These are phyloP conservation scores for Asterophora parasitica DNA, from an alignment of 768 basidiomycete genomes.

Conservation along the genomic window DNA sequence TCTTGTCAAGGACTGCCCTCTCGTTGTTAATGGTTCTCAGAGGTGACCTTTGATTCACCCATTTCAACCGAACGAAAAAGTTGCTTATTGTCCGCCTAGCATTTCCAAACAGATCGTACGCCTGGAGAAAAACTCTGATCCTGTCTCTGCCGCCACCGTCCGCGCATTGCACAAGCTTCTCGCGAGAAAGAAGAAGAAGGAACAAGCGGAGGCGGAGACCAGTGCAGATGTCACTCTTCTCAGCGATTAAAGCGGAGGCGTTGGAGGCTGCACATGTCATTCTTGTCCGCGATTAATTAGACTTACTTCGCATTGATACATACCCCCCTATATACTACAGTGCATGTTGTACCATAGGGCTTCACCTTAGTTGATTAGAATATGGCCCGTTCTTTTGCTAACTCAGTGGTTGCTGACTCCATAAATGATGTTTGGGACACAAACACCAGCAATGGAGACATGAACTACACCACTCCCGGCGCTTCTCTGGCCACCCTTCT, in stretches of 20 bases:
- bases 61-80: neutral
- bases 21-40: constrained; percentile 45
- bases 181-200: constrained; percentile 29
- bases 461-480: constrained; percentile 13
- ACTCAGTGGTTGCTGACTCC: too few species aligned
- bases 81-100: constrained; percentile 22
- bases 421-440: constrained; percentile 1
- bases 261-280: constrained; percentile 17
- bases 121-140: constrained; percentile 37
- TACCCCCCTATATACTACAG: neutral
- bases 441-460: constrained; percentile 14
- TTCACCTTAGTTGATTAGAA: too few species aligned
- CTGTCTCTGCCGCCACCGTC: constrained; percentile 29
- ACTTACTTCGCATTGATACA: neutral
- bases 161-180: constrained; percentile 35
- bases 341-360: neutral
- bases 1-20: constrained; percentile 49
- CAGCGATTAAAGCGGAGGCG: constrained; percentile 11
- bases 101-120: constrained; percentile 39
- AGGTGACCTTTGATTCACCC: constrained; percentile 34
- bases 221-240: constrained; percentile 22
- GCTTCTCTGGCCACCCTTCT: constrained; percentile 11
- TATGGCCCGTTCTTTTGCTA: too few species aligned
- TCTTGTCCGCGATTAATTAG: constrained; percentile 20
- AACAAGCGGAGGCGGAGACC: constrained; percentile 2